Evolutionary conservation across 352 stramenopile genomes (phyloP), one percentile per base, ranked within the genome.

Genomic region (Phytophthora idaei): DNA sequence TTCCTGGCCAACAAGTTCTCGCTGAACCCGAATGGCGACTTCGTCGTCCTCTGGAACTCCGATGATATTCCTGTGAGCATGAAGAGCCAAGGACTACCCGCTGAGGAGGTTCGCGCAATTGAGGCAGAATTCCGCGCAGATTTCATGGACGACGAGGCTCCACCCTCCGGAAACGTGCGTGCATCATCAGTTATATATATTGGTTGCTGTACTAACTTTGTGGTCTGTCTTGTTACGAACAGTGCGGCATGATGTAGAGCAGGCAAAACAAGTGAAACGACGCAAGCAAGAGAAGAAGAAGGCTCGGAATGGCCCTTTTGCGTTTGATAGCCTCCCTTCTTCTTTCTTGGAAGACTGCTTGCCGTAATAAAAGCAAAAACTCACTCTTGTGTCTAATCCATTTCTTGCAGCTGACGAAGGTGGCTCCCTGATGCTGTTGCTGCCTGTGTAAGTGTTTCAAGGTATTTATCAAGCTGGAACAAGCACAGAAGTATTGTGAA

Each of bases 1-100:
- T 94, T 92, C 68, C 52, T 91, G 29, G 81, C 86, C 10, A 93
- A 84, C 55, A 93, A 93, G 73, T 92, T 91, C 54, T 92, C 85
- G 45, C 74, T 91, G 51, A 88, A 92, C 60, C 61, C 71, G 21
- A 80, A 76, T 6, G 87, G 83, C 37, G 87, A 94, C 57, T 90
- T 88, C 41, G 83, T 81, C 21, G 70, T 93, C 61, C 61, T 94
- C 9, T 36, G 78, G 48, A 90, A 80, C 39, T 60, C 73, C 12
- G 87, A 94, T 14, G 84, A 84, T n/a, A 71, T 89, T 45, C 80
- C 82, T 7, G 84, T 93, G 48, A 89, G 82, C 69, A 84, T 81
- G 34, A 81, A 80, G 61, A 83, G 78, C 9, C 75, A 90, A 64
- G 84, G 84, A 15, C 58, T 93, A 41, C 61, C 82, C 1, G 76